These are phyloP conservation scores for Fusarium sp. DNA, from an alignment of 2,329 filamentous ascomycete genomes.

Conservation along the genomic window DNA sequence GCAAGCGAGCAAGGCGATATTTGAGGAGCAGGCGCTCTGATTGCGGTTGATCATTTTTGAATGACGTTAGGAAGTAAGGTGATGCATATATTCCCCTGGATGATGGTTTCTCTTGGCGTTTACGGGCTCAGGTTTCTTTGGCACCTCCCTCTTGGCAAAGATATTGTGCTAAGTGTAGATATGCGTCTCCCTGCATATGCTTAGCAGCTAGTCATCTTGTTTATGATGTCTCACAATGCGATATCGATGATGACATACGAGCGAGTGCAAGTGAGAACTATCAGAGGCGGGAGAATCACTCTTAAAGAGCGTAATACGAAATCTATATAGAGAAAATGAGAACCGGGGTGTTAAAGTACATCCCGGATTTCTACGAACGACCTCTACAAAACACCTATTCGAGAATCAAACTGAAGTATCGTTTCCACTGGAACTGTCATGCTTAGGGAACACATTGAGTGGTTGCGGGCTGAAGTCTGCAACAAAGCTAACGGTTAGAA, in stretches of 20 bases:
- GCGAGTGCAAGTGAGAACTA: slow-evolving; percentile 31
- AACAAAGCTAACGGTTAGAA: slow-evolving; percentile 16
- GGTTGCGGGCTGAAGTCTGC: slow-evolving; percentile 14
- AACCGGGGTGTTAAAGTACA: slow-evolving; percentile 18
- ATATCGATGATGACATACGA: slow-evolving; percentile 40
- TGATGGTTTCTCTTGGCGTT: slow-evolving; percentile 43
- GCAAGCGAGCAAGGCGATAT: slow-evolving; percentile 17
- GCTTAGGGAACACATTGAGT: background rate
- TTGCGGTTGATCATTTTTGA: slow-evolving; percentile 38
- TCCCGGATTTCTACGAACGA: background rate
- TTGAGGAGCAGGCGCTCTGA: slow-evolving; percentile 31
- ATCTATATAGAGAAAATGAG: slow-evolving; percentile 38
- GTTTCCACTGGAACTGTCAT: background rate
- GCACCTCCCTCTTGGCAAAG: slow-evolving; percentile 36
- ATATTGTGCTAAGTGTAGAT: slow-evolving; percentile 11
- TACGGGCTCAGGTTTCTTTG: slow-evolving; percentile 40
- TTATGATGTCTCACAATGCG: slow-evolving; percentile 16
- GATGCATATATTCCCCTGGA: slow-evolving; percentile 45
- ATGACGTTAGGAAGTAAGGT: slow-evolving; percentile 39
- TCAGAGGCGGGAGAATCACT: slow-evolving; percentile 23
- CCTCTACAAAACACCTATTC: background rate
- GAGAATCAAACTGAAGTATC: too few species aligned
- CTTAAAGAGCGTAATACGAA: slow-evolving; percentile 27
- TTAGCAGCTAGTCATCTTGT: slow-evolving; percentile 22
- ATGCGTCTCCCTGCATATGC: slow-evolving; percentile 12